phyloP scores from a whole-genome alignment of 257 asterid genomes.

The Oldenlandia corymbosa region DNA sequence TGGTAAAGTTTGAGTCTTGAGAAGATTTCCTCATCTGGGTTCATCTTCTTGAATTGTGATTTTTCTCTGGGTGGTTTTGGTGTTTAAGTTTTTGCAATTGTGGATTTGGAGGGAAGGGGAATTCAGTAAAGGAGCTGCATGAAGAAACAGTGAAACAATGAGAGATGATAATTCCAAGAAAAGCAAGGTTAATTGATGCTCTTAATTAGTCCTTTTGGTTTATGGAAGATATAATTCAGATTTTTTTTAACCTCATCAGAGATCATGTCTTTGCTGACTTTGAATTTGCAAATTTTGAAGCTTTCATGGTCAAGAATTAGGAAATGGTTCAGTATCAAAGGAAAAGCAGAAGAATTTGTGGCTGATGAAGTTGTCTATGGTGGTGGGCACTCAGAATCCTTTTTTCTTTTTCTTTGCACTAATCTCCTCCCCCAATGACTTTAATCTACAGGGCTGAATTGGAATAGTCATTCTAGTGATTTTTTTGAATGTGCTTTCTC shows the following conservation, averaged over 20 bases:
- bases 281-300: constrained; percentile 42
- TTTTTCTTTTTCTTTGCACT: constrained; percentile 2
- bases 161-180: constrained; percentile 75
- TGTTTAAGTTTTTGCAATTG: constrained; percentile 23
- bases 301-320: constrained; percentile 92
- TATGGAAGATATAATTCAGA: constrained; percentile 13
- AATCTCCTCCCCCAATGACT: constrained; percentile 5
- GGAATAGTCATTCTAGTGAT: background rate
- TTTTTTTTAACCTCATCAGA: constrained; percentile 5
- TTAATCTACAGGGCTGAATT: constrained; percentile 1
- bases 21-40: constrained; percentile 9
- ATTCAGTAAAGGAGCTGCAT: constrained; percentile 37
- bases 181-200: constrained; percentile 57
- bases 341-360: constrained; percentile 62
- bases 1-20: constrained; percentile 17
- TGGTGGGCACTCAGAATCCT: constrained; percentile 46
- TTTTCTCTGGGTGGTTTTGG: constrained; percentile 8
- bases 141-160: constrained; percentile 76
- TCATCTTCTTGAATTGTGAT: constrained; percentile 5
- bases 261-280: constrained; percentile 30
- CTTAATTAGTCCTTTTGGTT: constrained; percentile 8
- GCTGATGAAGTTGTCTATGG: constrained; percentile 66
- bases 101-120: constrained; percentile 30
- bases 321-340: constrained; percentile 82
- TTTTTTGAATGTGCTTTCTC: background rate